These are phyloP conservation scores for Fusarium duplospermum DNA, from an alignment of 2,329 filamentous ascomycete genomes.

Conservation along the genomic window DNA sequence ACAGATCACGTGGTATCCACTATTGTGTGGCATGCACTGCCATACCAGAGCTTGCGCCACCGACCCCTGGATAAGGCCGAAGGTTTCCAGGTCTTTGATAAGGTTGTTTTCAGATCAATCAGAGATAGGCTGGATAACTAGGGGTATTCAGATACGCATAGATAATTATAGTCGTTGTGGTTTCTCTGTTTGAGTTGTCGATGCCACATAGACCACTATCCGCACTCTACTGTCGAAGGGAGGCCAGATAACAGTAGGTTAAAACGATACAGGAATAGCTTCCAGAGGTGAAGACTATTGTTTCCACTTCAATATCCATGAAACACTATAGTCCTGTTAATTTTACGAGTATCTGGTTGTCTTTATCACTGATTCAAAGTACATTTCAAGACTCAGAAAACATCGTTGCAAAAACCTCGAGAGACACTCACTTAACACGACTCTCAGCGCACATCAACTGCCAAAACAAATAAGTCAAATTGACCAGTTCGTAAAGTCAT, in stretches of 20 bases:
- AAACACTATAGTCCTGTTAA: neutral
- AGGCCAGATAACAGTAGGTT: neutral
- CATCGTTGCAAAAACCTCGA: neutral
- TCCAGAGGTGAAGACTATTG: neutral
- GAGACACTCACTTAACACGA: neutral
- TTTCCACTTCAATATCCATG: neutral
- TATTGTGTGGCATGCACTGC: conserved; percentile 5
- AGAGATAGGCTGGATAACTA: neutral
- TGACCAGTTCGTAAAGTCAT: conserved; percentile 30
- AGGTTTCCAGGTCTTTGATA: neutral
- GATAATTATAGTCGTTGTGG: neutral
- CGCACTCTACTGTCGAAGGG: neutral
- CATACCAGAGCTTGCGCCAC: conserved; percentile 9
- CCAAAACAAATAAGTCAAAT: neutral
- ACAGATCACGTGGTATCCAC: conserved; percentile 43
- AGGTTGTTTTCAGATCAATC: neutral
- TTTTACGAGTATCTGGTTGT: neutral
- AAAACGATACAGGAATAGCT: neutral
- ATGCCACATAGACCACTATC: neutral
- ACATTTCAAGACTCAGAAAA: neutral
- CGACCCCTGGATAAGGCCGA: neutral
- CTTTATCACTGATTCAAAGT: neutral
- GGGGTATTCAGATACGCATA: neutral
- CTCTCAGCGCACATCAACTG: neutral
- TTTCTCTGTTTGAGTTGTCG: neutral